These are phyloP conservation scores for Debaryomyces subglobosus DNA, from an alignment of 1,139 yeast genomes.

Conservation along the genomic window DNA sequence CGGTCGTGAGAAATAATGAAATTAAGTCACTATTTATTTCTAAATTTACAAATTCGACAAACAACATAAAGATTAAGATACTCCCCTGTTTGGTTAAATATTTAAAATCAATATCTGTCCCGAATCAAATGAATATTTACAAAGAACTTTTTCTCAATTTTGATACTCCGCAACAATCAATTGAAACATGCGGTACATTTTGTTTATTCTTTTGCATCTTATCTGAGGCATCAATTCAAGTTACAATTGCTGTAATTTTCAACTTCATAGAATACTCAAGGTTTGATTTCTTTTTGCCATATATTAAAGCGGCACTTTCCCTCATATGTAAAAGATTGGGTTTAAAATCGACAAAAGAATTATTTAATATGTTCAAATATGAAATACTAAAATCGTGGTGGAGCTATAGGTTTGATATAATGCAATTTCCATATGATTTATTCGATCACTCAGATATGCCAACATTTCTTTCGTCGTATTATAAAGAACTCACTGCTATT, in stretches of 20 bases:
- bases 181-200: slow-evolving; percentile 46
- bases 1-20: slow-evolving; percentile 14
- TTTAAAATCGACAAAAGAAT: slow-evolving; percentile 16
- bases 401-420: slow-evolving; percentile 30
- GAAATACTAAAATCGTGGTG: slow-evolving; percentile 48
- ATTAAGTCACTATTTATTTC: slow-evolving; percentile 16
- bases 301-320: slow-evolving; percentile 28
- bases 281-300: slow-evolving; percentile 33
- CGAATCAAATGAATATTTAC: slow-evolving; percentile 33
- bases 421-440: slow-evolving; percentile 41
- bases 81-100: slow-evolving; percentile 11
- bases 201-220: slow-evolving; percentile 37
- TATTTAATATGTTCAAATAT: slow-evolving; percentile 33
- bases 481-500: slow-evolving; percentile 39
- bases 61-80: slow-evolving; percentile 19
- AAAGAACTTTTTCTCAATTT: slow-evolving; percentile 33
- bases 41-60: slow-evolving; percentile 21
- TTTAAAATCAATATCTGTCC: slow-evolving; percentile 8
- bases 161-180: slow-evolving; percentile 33
- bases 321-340: slow-evolving; percentile 22
- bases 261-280: slow-evolving; percentile 45
- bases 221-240: slow-evolving; percentile 29
- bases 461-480: slow-evolving; percentile 32
- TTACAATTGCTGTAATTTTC: slow-evolving; percentile 37
- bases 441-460: slow-evolving; percentile 33